Evolutionary conservation across 768 basidiomycete species (phyloP).

Genomic region (Naganishia onofrii): DNA sequence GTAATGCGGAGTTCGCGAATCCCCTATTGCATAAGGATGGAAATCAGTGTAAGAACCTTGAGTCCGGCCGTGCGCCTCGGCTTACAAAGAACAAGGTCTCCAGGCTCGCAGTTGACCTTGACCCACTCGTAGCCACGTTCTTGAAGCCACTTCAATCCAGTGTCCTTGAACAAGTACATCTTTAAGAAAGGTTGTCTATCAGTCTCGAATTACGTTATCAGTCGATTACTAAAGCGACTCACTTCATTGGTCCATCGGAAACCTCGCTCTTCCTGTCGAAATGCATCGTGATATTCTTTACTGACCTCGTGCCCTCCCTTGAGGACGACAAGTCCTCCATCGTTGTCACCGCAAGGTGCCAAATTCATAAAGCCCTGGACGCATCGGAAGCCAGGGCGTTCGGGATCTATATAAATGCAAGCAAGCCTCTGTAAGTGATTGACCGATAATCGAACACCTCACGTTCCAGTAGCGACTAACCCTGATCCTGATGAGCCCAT

Average conservation of each 20-base stretch:
- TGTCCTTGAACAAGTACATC: conserved; percentile 35
- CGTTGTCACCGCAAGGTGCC: conserved; percentile 38
- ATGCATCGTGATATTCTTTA: conserved; percentile 38
- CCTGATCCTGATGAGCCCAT: conserved; percentile 28
- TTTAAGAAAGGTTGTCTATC: conserved; percentile 19
- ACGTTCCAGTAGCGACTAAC: conserved; percentile 17
- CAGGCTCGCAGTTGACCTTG: conserved; percentile 45
- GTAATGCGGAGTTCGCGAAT: conserved; percentile 36
- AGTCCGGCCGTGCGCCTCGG: not conserved
- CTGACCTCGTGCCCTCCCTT: conserved; percentile 31
- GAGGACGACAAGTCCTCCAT: conserved; percentile 43
- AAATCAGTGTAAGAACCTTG: not conserved
- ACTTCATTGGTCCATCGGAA: conserved; percentile 24
- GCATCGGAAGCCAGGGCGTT: conserved; percentile 25
- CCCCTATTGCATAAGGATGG: not conserved
- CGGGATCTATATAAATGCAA: conserved; percentile 7
- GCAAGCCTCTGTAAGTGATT: not conserved
- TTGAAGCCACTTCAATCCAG: conserved; percentile 44
- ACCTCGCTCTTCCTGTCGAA: conserved; percentile 22
- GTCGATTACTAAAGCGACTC: not conserved
- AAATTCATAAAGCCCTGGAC: conserved; percentile 39
- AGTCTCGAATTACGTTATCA: not conserved
- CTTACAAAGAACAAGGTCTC: conserved; percentile 51
- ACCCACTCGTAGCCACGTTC: conserved; percentile 45
- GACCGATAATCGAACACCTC: too few species aligned